phyloP scores from a whole-genome alignment of 1,139 yeast genomes.

The Yamadazyma pseudoaaseri region DNA sequence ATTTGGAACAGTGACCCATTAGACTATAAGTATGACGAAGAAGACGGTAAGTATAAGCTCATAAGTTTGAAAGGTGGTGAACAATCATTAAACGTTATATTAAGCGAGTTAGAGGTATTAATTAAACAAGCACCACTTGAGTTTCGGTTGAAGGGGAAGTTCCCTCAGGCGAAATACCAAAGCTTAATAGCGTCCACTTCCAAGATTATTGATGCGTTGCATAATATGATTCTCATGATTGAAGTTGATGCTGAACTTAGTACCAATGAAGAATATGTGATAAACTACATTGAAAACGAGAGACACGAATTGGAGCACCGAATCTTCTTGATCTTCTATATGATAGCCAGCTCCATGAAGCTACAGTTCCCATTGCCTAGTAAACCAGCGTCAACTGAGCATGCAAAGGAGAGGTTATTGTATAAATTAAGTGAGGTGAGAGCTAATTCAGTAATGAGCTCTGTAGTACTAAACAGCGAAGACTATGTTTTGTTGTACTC shows the following conservation, averaged over 20 bases:
- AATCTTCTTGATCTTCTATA: conserved; percentile 70
- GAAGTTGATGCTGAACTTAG: conserved; percentile 59
- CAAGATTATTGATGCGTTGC: conserved; percentile 69
- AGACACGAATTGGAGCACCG: conserved; percentile 69
- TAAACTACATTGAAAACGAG: conserved; percentile 56
- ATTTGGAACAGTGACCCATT: conserved; percentile 67
- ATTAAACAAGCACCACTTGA: conserved; percentile 76
- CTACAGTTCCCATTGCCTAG: conserved; percentile 76
- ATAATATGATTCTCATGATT: conserved; percentile 67
- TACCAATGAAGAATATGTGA: conserved; percentile 53
- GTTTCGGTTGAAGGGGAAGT: conserved; percentile 70
- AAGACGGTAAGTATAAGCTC: conserved; percentile 20
- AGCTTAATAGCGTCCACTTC: conserved; percentile 57
- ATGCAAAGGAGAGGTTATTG: conserved; percentile 69
- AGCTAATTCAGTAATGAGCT: conserved; percentile 19
- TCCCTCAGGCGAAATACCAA: conserved; percentile 55
- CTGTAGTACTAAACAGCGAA: conserved; percentile 43
- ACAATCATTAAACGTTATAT: conserved; percentile 52
- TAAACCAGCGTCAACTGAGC: conserved; percentile 75
- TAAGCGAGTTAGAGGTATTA: conserved; percentile 59
- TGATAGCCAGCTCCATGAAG: conserved; percentile 74
- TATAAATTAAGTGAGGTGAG: conserved; percentile 59
- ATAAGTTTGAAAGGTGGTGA: conserved; percentile 52
- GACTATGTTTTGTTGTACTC: conserved; percentile 77
- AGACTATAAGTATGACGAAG: conserved; percentile 25